Conservation (phyloP, 2,329 filamentous ascomycete species). For the Arthroderma sp. region DNA sequence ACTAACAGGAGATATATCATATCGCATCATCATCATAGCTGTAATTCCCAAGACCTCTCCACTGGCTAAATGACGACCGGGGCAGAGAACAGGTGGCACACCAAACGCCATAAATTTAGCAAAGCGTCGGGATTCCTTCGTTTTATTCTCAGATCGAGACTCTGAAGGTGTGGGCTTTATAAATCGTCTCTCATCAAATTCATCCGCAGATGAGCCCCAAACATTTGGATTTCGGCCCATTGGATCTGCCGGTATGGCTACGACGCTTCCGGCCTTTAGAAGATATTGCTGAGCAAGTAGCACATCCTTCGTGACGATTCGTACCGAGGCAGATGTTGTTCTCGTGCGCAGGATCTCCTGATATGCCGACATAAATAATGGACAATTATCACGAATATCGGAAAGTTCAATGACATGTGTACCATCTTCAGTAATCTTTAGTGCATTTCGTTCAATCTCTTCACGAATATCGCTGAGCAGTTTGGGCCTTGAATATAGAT, state of each 20-base stretch:
- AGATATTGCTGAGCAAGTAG: background rate
- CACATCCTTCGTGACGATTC: background rate
- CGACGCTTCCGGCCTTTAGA: background rate
- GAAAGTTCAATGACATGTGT: background rate
- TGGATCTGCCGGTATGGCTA: background rate
- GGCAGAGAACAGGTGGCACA: background rate
- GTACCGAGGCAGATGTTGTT: background rate
- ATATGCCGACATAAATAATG: background rate
- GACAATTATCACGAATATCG: background rate
- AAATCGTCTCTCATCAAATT: background rate
- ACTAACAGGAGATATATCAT: background rate
- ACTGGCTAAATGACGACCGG: constrained; percentile 1
- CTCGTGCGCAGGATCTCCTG: constrained; percentile 1
- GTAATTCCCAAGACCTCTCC: background rate
- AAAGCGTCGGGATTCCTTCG: too few species aligned
- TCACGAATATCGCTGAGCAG: constrained; percentile 1
- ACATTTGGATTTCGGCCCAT: background rate
- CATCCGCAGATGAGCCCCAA: background rate
- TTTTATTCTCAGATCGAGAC: too few species aligned
- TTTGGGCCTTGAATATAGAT: constrained; percentile 29
- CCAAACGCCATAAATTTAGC: background rate
- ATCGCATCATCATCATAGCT: background rate
- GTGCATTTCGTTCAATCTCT: background rate
- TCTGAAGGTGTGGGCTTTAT: too few species aligned
- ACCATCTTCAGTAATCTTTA: background rate